phyloP scores from a whole-genome alignment of 83 land plant species.

The Picea abies region DNA sequence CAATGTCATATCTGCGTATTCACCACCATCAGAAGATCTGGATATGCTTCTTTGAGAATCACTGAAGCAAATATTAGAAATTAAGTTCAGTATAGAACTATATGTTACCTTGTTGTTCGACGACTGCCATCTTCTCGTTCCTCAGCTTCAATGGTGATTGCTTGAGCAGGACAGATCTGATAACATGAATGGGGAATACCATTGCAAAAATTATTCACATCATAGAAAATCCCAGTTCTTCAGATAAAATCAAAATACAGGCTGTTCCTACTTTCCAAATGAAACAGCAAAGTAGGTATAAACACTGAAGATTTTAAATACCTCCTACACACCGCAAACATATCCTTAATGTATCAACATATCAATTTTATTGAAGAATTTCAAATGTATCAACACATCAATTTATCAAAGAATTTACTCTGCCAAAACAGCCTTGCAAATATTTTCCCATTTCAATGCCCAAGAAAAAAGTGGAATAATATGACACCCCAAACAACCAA shows the following conservation, averaged over 20 bases:
- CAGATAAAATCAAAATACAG: neutral
- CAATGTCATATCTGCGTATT: conserved; percentile 90
- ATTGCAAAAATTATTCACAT: conserved; percentile 7
- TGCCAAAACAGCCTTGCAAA: too few relatives aligned
- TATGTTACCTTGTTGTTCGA: conserved; percentile 84
- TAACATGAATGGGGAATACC: neutral
- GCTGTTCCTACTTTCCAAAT: neutral
- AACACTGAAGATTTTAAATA: neutral
- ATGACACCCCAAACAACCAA: too few relatives aligned
- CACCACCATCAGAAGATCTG: neutral
- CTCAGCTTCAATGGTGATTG: conserved; percentile 99
- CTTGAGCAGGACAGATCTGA: conserved; percentile 99
- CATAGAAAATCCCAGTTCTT: neutral
- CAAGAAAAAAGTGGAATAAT: too few relatives aligned
- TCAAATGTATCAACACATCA: too few relatives aligned
- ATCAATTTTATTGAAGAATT: too few relatives aligned
- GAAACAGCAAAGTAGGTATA: neutral
- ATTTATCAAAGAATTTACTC: too few relatives aligned
- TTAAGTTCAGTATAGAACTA: neutral
- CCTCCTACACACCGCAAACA: neutral
- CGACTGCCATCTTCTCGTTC: conserved; percentile 99
- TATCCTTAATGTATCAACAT: neutral
- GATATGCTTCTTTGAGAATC: conserved; percentile 2
- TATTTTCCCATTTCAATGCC: neutral
- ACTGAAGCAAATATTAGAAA: neutral